phyloP scores from a whole-genome alignment of 768 basidiomycete genomes.

The Roridomyces roridus region DNA sequence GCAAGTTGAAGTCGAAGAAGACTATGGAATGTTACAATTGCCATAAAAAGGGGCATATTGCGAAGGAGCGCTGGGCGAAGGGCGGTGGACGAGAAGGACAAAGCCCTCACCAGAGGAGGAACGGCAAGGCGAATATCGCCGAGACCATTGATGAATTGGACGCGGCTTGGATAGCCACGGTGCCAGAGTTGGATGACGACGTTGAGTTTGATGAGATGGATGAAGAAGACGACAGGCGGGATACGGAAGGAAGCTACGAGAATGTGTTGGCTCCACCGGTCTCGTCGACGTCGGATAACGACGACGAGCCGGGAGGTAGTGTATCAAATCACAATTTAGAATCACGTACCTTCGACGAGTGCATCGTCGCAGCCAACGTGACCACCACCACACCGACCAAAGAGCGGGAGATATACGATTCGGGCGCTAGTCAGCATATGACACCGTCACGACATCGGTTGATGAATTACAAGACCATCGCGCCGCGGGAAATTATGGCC shows the following conservation, averaged over 20 bases:
- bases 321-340: not conserved
- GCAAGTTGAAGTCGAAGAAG: not conserved
- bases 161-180: not conserved
- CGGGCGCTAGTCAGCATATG: constrained; percentile 41
- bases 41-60: constrained; percentile 34
- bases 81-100: constrained; percentile 46
- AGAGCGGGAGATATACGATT: constrained; percentile 39
- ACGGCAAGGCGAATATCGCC: not conserved
- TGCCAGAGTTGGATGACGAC: not conserved
- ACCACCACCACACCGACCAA: not conserved
- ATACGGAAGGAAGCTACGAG: too few relatives aligned
- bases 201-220: constrained; percentile 10
- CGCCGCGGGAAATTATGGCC: constrained; percentile 32
- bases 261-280: too few relatives aligned
- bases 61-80: constrained; percentile 40
- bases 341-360: not conserved
- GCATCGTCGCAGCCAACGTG: not conserved
- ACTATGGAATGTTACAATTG: constrained; percentile 36
- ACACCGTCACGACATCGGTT: constrained; percentile 37
- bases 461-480: constrained; percentile 33
- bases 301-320: too few relatives aligned
- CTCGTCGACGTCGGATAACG: too few relatives aligned
- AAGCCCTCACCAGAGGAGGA: constrained; percentile 25
- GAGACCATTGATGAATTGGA: constrained; percentile 4
- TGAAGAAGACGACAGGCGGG: not conserved